Conservation (phyloP, 139 green algal species). For the Gonium pectorale region DNA sequence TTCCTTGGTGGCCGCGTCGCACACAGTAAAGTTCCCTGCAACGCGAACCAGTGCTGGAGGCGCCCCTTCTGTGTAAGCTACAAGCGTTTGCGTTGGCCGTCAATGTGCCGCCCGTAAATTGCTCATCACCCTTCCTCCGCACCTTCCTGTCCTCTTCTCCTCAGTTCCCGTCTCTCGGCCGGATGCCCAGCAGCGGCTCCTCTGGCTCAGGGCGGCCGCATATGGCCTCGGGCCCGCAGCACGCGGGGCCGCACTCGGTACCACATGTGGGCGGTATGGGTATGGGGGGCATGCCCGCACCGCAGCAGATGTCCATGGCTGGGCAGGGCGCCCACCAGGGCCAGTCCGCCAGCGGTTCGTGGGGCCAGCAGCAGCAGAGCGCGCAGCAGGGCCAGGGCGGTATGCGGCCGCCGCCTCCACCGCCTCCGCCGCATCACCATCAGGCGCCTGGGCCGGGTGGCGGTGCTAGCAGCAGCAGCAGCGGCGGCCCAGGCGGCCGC, state of each 20-base stretch:
- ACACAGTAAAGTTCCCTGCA: too few species aligned
- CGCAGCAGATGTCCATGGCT: slow-evolving; percentile 15
- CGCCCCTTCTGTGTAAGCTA: too few species aligned
- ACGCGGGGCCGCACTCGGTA: too few species aligned
- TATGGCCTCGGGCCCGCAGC: slow-evolving; percentile 9
- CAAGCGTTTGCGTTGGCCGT: too few species aligned
- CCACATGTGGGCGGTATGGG: too few species aligned
- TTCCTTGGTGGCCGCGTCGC: too few species aligned
- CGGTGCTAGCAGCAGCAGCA: background rate
- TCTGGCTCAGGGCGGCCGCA: background rate
- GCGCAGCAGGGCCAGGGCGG: slow-evolving; percentile 7
- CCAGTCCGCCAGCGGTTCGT: background rate
- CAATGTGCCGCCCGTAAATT: too few species aligned
- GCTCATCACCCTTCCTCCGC: too few species aligned
- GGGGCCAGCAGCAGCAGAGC: slow-evolving; percentile 25
- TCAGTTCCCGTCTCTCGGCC: slow-evolving; percentile 13
- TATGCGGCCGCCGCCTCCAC: slow-evolving; percentile 13
- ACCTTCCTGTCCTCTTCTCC: too few species aligned
- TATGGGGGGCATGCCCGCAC: too few species aligned
- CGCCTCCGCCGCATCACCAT: slow-evolving; percentile 9
- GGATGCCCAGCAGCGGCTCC: background rate
- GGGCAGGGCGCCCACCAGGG: background rate
- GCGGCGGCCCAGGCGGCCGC: background rate
- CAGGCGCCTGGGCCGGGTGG: background rate
- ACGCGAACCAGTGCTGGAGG: too few species aligned